phyloP scores from a whole-genome alignment of 1,284 basidiomycete species.

The Lentinus polychrous region DNA sequence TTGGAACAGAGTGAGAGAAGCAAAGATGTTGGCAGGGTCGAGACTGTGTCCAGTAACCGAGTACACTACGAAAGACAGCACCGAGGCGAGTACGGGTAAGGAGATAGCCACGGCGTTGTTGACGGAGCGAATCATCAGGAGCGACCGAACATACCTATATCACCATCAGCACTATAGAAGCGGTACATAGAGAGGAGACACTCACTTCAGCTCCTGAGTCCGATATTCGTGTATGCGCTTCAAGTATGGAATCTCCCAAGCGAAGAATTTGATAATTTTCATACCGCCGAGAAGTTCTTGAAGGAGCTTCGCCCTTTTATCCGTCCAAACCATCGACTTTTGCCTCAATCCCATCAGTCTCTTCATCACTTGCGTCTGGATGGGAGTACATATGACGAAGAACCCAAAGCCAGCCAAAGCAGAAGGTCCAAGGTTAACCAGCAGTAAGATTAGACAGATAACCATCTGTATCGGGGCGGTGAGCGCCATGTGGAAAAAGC shows the following conservation, averaged over 20 bases:
- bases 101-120: constrained; percentile 65
- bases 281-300: constrained; percentile 84
- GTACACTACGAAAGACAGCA: constrained; percentile 84
- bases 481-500: constrained; percentile 80
- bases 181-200: not conserved
- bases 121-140: constrained; percentile 69
- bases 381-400: constrained; percentile 58
- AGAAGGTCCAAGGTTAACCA: constrained; percentile 71
- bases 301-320: constrained; percentile 77
- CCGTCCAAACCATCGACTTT: constrained; percentile 88
- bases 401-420: constrained; percentile 83
- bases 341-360: constrained; percentile 64
- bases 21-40: constrained; percentile 69
- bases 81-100: constrained; percentile 76
- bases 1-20: constrained; percentile 79
- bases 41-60: constrained; percentile 62
- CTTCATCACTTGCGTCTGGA: constrained; percentile 74
- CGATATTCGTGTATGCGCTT: constrained; percentile 67
- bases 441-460: constrained; percentile 64
- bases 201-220: constrained; percentile 63
- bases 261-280: constrained; percentile 86
- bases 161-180: not conserved
- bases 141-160: constrained; percentile 59
- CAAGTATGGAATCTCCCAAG: constrained; percentile 76
- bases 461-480: constrained; percentile 67